phyloP scores from a whole-genome alignment of 768 basidiomycete species.

The Imleria badia region DNA sequence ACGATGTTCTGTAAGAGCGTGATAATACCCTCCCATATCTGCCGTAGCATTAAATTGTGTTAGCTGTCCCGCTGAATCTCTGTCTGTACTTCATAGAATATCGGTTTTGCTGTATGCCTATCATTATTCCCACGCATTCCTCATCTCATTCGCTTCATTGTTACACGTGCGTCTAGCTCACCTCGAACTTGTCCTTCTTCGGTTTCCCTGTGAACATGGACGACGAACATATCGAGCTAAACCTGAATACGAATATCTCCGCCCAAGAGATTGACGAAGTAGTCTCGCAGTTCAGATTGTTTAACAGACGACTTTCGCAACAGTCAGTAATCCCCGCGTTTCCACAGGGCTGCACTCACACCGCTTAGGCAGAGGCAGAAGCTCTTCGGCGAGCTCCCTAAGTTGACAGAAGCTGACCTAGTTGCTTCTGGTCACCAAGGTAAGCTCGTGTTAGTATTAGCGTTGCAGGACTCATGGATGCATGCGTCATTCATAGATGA shows the following conservation, averaged over 20 bases:
- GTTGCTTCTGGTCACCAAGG: slow-evolving; percentile 48
- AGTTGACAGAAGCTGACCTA: slow-evolving; percentile 50
- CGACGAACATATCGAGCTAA: slow-evolving; percentile 17
- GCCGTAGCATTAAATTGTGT: slow-evolving; percentile 24
- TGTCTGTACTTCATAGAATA: slow-evolving; percentile 25
- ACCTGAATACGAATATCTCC: slow-evolving; percentile 8
- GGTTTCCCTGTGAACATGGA: slow-evolving; percentile 17
- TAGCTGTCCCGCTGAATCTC: slow-evolving; percentile 32
- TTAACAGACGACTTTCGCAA: slow-evolving; percentile 25
- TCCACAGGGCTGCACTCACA: slow-evolving; percentile 6
- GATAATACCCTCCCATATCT: slow-evolving; percentile 22
- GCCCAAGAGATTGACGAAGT: slow-evolving; percentile 33
- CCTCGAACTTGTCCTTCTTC: not conserved
- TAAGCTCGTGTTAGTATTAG: slow-evolving; percentile 9
- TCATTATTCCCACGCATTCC: slow-evolving; percentile 29
- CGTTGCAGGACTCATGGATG: not conserved
- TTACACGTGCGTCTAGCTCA: slow-evolving; percentile 8
- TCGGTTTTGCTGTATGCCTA: slow-evolving; percentile 20
- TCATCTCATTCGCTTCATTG: not conserved
- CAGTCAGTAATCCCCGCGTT: slow-evolving; percentile 19
- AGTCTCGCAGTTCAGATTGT: slow-evolving; percentile 30
- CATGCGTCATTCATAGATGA: slow-evolving; percentile 46
- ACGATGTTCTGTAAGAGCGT: slow-evolving; percentile 27
- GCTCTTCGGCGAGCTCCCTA: slow-evolving; percentile 48
- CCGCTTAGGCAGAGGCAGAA: slow-evolving; percentile 34